A percentile compares a stretch with the other conserved stretches of the same genome.
Evolutionary conservation across 768 basidiomycete genomes (phyloP).

Genomic region (Termitomyces sp.): DNA sequence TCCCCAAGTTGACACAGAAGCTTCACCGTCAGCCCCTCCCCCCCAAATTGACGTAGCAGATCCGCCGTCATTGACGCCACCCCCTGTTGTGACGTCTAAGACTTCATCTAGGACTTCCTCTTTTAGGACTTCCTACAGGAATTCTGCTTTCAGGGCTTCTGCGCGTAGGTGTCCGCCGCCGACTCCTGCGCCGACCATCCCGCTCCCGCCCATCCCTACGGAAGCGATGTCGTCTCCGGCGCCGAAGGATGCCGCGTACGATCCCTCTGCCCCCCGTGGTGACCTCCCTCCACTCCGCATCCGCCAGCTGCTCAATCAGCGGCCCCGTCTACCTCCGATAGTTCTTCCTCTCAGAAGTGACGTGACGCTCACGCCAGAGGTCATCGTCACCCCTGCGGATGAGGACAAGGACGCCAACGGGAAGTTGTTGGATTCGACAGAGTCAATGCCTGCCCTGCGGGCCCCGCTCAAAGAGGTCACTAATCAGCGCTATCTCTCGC

Average conservation of each 20-base stretch:
- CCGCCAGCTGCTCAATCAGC: not conserved
- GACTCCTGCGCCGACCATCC: not conserved
- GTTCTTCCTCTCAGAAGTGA: no score
- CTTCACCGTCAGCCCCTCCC: not conserved
- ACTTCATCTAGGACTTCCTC: no score
- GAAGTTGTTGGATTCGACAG: not conserved
- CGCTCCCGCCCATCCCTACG: not conserved
- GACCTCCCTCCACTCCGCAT: not conserved
- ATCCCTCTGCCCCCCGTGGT: not conserved
- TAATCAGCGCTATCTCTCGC: not conserved
- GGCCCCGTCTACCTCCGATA: not conserved
- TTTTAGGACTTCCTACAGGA: no score
- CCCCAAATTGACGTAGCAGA: not conserved
- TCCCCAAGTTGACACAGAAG: not conserved
- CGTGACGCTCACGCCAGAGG: not conserved
- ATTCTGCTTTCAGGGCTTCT: no score
- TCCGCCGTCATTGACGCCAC: no score
- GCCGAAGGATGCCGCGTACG: not conserved
- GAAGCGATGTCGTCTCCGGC: not conserved
- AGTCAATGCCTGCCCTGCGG: not conserved
- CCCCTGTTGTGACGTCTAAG: no score
- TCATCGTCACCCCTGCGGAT: not conserved
- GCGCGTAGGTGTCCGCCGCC: not conserved
- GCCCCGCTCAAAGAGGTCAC: not conserved
- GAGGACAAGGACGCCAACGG: no score